Evolutionary conservation across 768 basidiomycete genomes (phyloP).

Genomic region (Cyclocybe aegerita): DNA sequence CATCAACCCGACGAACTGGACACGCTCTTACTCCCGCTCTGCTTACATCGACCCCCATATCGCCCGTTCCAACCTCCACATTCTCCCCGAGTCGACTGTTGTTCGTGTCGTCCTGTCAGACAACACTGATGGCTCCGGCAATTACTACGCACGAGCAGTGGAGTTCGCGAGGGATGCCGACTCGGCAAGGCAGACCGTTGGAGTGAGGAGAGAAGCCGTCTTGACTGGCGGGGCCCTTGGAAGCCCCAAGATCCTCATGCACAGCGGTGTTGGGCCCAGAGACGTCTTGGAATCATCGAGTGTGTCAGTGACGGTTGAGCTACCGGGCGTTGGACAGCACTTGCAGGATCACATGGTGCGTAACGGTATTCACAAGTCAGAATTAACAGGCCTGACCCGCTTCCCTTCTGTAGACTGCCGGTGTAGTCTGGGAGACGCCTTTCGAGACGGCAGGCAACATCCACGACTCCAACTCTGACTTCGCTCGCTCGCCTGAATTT

Average conservation of each 20-base stretch:
- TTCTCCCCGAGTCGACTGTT: conserved; percentile 55
- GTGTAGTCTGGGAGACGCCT: conserved; percentile 21
- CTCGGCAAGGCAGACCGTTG: conserved; percentile 37
- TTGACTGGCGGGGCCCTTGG: conserved; percentile 48
- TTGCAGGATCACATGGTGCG: conserved; percentile 52
- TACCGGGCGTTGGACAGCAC: conserved; percentile 57
- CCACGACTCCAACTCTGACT: conserved; percentile 23
- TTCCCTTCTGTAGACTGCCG: conserved; percentile 20
- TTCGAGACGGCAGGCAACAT: conserved; percentile 35
- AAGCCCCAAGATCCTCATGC: conserved; percentile 48
- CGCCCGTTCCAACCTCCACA: conserved; percentile 54
- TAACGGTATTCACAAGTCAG: not conserved
- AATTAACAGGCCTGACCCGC: not conserved
- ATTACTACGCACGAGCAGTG: conserved; percentile 25
- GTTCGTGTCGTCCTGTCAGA: conserved; percentile 48
- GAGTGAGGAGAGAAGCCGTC: conserved; percentile 62
- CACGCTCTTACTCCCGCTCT: conserved; percentile 62
- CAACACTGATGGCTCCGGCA: conserved; percentile 35
- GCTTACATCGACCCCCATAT: conserved; percentile 66
- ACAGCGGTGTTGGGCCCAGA: conserved; percentile 53
- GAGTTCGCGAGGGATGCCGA: conserved; percentile 42
- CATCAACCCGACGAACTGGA: conserved; percentile 65
- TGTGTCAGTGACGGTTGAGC: conserved; percentile 35
- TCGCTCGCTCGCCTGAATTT: conserved; percentile 36
- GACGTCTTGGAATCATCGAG: conserved; percentile 44